phyloP scores from a whole-genome alignment of 169 alveolate genomes.

The Plasmodium berghei region DNA sequence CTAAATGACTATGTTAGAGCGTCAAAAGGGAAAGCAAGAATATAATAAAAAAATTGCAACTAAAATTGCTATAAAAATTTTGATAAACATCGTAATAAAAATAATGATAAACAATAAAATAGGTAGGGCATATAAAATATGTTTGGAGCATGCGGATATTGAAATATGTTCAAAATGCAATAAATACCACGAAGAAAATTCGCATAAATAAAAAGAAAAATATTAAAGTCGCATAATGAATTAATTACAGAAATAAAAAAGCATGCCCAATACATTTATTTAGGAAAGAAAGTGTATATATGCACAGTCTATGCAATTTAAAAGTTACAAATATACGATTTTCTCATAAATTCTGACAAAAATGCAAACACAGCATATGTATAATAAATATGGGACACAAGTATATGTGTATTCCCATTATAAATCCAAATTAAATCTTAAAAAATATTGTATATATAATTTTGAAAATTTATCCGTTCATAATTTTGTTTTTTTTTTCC shows the following conservation, averaged over 20 bases:
- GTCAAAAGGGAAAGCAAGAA: too few relatives aligned
- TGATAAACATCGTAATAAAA: too few relatives aligned
- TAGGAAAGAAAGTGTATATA: not conserved
- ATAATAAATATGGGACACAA: not conserved
- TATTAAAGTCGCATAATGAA: conserved; percentile 13
- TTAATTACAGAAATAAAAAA: conserved; percentile 4
- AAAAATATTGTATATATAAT: conserved; percentile 4
- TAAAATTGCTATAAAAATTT: too few relatives aligned
- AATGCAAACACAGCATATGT: not conserved
- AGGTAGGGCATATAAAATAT: too few relatives aligned
- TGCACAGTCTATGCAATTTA: not conserved
- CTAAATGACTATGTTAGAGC: too few relatives aligned
- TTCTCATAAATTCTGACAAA: conserved; percentile 18
- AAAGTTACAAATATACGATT: not conserved
- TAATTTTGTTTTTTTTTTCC: too few relatives aligned
- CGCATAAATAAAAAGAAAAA: conserved; percentile 4
- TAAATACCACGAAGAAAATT: too few relatives aligned
- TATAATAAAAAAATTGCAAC: too few relatives aligned
- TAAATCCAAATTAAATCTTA: conserved; percentile 11
- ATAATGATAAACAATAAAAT: too few relatives aligned
- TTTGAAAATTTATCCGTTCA: not conserved
- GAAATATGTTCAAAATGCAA: too few relatives aligned
- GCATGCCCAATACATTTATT: not conserved
- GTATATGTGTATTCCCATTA: not conserved
- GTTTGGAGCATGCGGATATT: too few relatives aligned